Base-by-base conservation (phyloP, 805 yeast genomes). In the Teunomyces pallodes region DNA sequence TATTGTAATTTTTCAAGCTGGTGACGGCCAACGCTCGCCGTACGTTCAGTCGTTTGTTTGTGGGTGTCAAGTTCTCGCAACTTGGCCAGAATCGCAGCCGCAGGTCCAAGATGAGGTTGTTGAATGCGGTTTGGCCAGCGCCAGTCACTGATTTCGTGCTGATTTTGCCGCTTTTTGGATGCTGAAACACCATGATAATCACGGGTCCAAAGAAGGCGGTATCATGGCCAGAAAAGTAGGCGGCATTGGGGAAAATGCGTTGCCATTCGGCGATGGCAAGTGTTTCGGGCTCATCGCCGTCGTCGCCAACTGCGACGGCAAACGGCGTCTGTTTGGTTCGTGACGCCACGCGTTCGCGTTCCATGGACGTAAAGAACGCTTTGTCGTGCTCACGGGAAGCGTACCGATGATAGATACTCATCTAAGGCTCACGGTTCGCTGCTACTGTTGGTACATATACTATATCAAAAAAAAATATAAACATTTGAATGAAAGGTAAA, bases 61-160 rank as follows among this genome's bases (percentile, higher is more conserved):
- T 64, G 0, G 70, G 70, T 0, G 76, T 61, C 41, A 92, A 69
- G 57, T 89, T 90, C 57, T 83, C 80, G 54, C 91, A 80, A 1
- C 96, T 94, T 1, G 87, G 90, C 69, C 79, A 88, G 62, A 82
- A 92, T 44, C 86, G 75, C 1, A 96, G 88, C 41, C 76, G 67
- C 0, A 72, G 59, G 39, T 76, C 78, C 9, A 87, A 62, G 2
- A 87, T 80, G 57, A 90, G 66, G 16, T 83, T 74, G 28, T 77
- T 74, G 55, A 80, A 80, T 27, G 79, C 74, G 3, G 85, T 72
- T 33, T 81, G 76, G 0, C 97, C 98, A 52, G 82, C 83, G 48
- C 76, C 78, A 26, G 87, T 81, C 24, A 87, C 54, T 17, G 86
- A 66, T 3, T 82, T 69, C 3, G 85, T 75, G 46, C 80, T 74